Evolutionary conservation across 176 grass and related monocot species (phyloP), one percentile per base, ranked within the genome.

Genomic region (Leersia perrieri): DNA sequence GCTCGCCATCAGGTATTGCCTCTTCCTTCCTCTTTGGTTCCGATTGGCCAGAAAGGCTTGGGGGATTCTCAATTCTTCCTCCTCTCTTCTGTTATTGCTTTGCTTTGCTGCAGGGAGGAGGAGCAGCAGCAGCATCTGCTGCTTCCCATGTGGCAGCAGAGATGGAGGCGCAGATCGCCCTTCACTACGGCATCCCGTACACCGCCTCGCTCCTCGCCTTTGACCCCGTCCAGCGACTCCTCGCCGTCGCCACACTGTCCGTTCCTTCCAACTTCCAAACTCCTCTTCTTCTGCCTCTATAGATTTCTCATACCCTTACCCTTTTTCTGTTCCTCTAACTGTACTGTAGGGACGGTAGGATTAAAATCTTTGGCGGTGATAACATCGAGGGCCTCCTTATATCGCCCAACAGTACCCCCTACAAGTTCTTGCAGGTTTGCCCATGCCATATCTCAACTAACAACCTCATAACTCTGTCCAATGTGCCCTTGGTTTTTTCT

Each of bases 281-380:
- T 31, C 80, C 1, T 53, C 53, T n/a, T 25, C 41, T 14, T 44
- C 41, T 16, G 42, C 13, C 14, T 7, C 36, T 8, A 39, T 39
- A 13, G 40, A 1, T 42, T 51, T 22, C 47, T 53, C 47, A 22
- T 61, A 53, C 70, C n/a, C n/a, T n/a, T n/a, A n/a, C n/a, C n/a
- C n/a, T n/a, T 41, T 68, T 60, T 18, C 47, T 33, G 11, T n/a
- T 16, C 67, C 28, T 40, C 45, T 9, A 83, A 30, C 33, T 86
- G 72, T 81, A 30, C 33, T 86, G 72, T 81, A 98, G 95, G 88
- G 95, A 98, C 79, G 95, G 95, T 60, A 91, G 92, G 88, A 94
- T 98, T 81, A 94, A 98, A 74, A 74, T 98, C 51, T 85, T 94
- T 68, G 95, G 95, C 66, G 95, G 92, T 18, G 92, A 98, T 75